A percentile compares a stretch with the other conserved stretches of the same genome.
These are phyloP conservation scores for Trichoderma simmonsii DNA, from an alignment of 2,329 filamentous ascomycete species.

Conservation along the genomic window DNA sequence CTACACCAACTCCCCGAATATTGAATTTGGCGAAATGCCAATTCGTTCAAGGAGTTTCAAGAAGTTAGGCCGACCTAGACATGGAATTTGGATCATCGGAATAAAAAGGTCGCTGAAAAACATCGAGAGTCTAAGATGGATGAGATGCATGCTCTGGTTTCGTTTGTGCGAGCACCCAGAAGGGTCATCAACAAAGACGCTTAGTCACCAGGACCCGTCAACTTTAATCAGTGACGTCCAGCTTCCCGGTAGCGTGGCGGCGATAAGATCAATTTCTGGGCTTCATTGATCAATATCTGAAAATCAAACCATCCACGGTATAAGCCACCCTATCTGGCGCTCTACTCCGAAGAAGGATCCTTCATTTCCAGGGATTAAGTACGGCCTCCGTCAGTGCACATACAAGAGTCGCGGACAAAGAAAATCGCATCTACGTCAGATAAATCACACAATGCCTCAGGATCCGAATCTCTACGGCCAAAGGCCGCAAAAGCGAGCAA, in stretches of 20 bases:
- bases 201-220: neutral
- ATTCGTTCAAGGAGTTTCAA: neutral
- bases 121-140: neutral
- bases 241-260: neutral
- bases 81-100: neutral
- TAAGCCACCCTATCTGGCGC: neutral
- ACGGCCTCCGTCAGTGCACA: neutral
- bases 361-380: neutral
- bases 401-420: neutral
- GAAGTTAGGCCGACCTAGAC: neutral
- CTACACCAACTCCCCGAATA: slow-evolving; percentile 17
- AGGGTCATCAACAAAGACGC: neutral
- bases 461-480: slow-evolving; percentile 76
- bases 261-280: neutral
- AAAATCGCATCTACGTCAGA: neutral
- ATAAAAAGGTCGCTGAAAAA: neutral
- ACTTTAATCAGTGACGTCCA: neutral
- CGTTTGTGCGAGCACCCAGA: neutral
- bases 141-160: neutral
- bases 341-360: neutral
- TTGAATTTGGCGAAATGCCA: neutral
- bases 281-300: neutral
- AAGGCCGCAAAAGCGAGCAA: slow-evolving; percentile 64
- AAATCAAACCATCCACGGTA: no score
- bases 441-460: slow-evolving; percentile 50